Base-by-base conservation (phyloP, 2,329 filamentous ascomycete genomes). In the Diaporthe sp. region DNA sequence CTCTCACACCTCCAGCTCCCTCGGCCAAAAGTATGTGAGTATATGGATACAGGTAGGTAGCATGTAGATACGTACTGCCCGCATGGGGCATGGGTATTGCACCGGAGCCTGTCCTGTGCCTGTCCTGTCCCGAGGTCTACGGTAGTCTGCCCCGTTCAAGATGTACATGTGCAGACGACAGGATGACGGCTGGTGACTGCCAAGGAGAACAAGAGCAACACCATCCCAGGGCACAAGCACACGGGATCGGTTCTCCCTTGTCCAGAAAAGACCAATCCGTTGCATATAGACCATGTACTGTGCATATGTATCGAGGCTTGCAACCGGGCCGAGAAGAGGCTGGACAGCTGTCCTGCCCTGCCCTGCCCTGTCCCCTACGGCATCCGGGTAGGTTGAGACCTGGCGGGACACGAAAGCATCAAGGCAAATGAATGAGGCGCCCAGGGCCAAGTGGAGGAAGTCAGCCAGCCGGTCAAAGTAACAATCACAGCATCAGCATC, bases 201-300 rank as follows among this genome's bases (percentile, higher is more conserved):
- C 64, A 54, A 68, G 64, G 47, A 40, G 64, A 68, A 68, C 45
- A 68, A 54, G 64, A 54, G 50, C 64, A 38, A 54, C 45, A n/a
- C 64, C 61, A 52, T 40, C 64, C 30, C 64, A 67, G 64, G 64
- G 64, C 64, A 67, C 45, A 67, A 67, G 64, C 64, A 67, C 58
- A 68, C 64, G 64, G 64, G 64, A 68, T 38, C 47, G 45, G 35
- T 40, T 54, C 33, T 68, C 64, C 64, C 64, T 68, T 68, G 64
- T 68, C 64, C 47, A 54, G 64, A 30, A 28, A 54, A 68, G 33
- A 54, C 64, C 33, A 40, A 54, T 22, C 64, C 33, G 64, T 54
- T 38, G 47, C 45, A 68, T 52, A 13, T 38, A 52, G 30, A 50
- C 47, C 47, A 68, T 54, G 33, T 54, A 54, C 64, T 54, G 64